A percentile compares a stretch with the other conserved stretches of the same genome.
These are phyloP conservation scores for Apophysomyces trapeziformis DNA, from an alignment of 371 early-diverging fungal species.

Conservation along the genomic window DNA sequence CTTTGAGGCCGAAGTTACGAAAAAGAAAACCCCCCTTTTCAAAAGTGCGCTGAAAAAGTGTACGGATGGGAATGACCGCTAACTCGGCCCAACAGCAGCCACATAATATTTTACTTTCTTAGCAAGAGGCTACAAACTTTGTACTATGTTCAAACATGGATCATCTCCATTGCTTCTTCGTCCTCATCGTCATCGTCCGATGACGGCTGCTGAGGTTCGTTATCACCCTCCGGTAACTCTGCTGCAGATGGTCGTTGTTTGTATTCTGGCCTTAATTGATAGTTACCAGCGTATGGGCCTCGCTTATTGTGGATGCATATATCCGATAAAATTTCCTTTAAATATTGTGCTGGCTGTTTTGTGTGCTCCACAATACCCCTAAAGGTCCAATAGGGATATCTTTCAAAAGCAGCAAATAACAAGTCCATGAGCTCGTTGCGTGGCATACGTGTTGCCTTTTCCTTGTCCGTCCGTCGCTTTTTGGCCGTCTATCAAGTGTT, in stretches of 20 bases:
- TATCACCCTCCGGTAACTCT: constrained; percentile 38
- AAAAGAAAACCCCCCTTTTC: not conserved
- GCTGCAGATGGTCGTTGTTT: constrained; percentile 53
- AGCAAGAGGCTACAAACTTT: too few species aligned
- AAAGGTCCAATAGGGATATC: constrained; percentile 84
- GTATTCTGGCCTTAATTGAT: constrained; percentile 87
- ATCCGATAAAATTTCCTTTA: constrained; percentile 86
- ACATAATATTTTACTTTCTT: too few species aligned
- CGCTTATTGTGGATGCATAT: constrained; percentile 82
- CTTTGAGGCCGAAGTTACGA: constrained; percentile 3
- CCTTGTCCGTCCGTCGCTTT: constrained; percentile 49
- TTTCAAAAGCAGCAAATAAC: constrained; percentile 82
- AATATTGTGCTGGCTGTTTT: constrained; percentile 76
- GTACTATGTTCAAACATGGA: constrained; percentile 23
- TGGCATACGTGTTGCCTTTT: constrained; percentile 85
- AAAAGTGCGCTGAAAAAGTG: not conserved
- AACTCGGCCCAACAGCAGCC: too few species aligned
- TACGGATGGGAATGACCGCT: too few species aligned
- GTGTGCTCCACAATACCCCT: constrained; percentile 85
- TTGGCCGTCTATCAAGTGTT: constrained; percentile 33
- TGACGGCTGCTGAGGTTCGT: constrained; percentile 39
- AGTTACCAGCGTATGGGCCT: constrained; percentile 83
- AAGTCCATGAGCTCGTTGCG: constrained; percentile 83
- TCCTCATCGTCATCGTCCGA: constrained; percentile 51
- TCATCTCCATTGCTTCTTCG: constrained; percentile 53